Evolutionary conservation across 306 rosid species (phyloP), one percentile per base, ranked within the genome.

Genomic region (Albizia julibrissin): DNA sequence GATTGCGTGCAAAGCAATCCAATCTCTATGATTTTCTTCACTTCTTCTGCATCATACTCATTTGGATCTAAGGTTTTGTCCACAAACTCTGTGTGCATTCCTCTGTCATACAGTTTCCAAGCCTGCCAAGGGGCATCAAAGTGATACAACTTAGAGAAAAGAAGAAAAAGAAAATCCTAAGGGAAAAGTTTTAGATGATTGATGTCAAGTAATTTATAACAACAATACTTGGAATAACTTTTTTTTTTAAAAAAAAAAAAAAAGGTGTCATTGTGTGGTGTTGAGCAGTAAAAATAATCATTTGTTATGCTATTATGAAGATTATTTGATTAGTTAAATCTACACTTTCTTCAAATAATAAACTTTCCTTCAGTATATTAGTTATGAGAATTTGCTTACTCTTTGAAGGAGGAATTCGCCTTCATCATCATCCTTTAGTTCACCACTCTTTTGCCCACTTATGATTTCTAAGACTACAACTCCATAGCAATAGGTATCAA

Each of bases 351-450:
- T 24, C 34, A 61, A 26, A 61, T 61, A 27, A 61, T 26, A 61
- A 10, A 3, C 8, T 24, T 26, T 61, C 68, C 3, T 12, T 62
- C 0, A 9, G 37, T 14, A 14, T 27, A 27, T 5, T 13, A 62
- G 69, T 27, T 62, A 1, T 27, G 9, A 27, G 69, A 27, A 27
- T 27, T 27, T 27, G 39, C 69, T 27, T 62, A 62, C 69, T 62
- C 69, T 62, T 62, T 62, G 69, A 62, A 62, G 69, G 3, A 62
- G 69, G 69, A 62, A 27, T 62, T 62, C 69, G 6, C 69, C 69
- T 26, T 11, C 34, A 62, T 12, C 39, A 27, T 29, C 69, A 62
- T 5, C 39, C 69, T 62, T 27, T 62, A 5, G 15, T 27, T 62
- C 39, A 62, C 69, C 37, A 27, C 39, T 62, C 69, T 27, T 62